Percentiles rank a stretch among this genome's conserved stretches.
phyloP scores from a whole-genome alignment of 805 yeast genomes.

The Candida anglica region DNA sequence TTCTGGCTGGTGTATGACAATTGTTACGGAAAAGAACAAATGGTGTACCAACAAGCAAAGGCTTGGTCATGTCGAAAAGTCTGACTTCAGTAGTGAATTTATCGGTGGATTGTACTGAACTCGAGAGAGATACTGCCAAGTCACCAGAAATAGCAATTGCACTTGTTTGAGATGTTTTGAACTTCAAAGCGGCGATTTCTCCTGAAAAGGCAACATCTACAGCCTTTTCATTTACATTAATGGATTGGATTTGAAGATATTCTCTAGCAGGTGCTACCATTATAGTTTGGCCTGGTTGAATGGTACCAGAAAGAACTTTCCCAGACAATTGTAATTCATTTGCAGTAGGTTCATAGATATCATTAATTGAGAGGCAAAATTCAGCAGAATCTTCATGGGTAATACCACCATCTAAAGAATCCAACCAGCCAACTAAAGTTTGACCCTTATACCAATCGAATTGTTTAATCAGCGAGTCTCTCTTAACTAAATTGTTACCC shows the following conservation, averaged over 20 bases:
- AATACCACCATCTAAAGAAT: slow-evolving; percentile 20
- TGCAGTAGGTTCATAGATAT: slow-evolving; percentile 47
- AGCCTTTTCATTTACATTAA: slow-evolving; percentile 28
- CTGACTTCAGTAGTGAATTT: slow-evolving; percentile 24
- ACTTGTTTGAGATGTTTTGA: slow-evolving; percentile 45
- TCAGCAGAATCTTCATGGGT: slow-evolving; percentile 23
- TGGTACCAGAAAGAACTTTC: slow-evolving; percentile 60
- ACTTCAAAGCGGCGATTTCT: slow-evolving; percentile 47
- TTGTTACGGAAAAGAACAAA: slow-evolving; percentile 76
- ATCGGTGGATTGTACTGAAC: slow-evolving; percentile 22
- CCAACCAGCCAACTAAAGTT: slow-evolving; percentile 39
- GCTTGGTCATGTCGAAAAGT: slow-evolving; percentile 50
- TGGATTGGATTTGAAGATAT: slow-evolving; percentile 38
- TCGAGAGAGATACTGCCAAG: slow-evolving; percentile 26
- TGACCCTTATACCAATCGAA: slow-evolving; percentile 47
- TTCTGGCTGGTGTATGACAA: slow-evolving; percentile 64
- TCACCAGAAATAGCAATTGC: slow-evolving; percentile 65
- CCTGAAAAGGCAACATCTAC: slow-evolving; percentile 61
- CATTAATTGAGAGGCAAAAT: slow-evolving; percentile 61
- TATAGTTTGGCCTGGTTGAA: slow-evolving; percentile 69
- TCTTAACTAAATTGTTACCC: slow-evolving; percentile 62
- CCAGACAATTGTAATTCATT: slow-evolving; percentile 58
- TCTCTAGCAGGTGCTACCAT: slow-evolving; percentile 51
- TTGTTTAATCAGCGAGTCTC: slow-evolving; percentile 24
- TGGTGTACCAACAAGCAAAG: slow-evolving; percentile 76